These are phyloP conservation scores for Globisporangium irregulare DNA, from an alignment of 352 stramenopile genomes.

Conservation along the genomic window DNA sequence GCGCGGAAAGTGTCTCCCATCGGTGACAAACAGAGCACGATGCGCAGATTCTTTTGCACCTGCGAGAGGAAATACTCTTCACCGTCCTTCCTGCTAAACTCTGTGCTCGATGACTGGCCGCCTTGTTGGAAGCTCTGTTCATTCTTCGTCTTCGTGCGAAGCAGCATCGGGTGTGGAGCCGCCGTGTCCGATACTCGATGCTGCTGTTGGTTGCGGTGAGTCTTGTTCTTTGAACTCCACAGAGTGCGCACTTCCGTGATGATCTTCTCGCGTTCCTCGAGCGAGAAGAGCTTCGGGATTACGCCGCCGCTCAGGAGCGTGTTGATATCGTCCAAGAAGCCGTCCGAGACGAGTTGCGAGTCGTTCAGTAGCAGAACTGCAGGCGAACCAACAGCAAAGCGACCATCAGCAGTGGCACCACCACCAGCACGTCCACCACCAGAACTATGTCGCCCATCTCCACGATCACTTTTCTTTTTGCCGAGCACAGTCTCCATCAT, in stretches of 20 bases:
- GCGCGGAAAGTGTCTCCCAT: slow-evolving; percentile 77
- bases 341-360: slow-evolving; percentile 78
- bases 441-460: not conserved
- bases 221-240: slow-evolving; percentile 18
- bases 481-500: slow-evolving; percentile 50
- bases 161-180: not conserved
- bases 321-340: slow-evolving; percentile 88
- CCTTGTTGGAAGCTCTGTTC: not conserved
- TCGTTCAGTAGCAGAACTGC: slow-evolving; percentile 84
- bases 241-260: slow-evolving; percentile 52
- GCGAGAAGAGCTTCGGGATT: slow-evolving; percentile 83
- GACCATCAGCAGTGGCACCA: not conserved
- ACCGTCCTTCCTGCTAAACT: slow-evolving; percentile 63
- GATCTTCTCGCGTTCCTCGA: slow-evolving; percentile 85
- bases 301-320: slow-evolving; percentile 83
- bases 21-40: slow-evolving; percentile 91
- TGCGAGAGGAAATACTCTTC: slow-evolving; percentile 81
- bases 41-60: slow-evolving; percentile 82
- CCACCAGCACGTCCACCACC: not conserved
- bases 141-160: not conserved
- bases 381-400: slow-evolving; percentile 17
- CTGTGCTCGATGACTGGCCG: not conserved
- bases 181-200: not conserved
- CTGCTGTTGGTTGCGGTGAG: not conserved
- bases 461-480: slow-evolving; percentile 15